phyloP scores from a whole-genome alignment of 2,329 filamentous ascomycete species.

The Phoma herbarum region DNA sequence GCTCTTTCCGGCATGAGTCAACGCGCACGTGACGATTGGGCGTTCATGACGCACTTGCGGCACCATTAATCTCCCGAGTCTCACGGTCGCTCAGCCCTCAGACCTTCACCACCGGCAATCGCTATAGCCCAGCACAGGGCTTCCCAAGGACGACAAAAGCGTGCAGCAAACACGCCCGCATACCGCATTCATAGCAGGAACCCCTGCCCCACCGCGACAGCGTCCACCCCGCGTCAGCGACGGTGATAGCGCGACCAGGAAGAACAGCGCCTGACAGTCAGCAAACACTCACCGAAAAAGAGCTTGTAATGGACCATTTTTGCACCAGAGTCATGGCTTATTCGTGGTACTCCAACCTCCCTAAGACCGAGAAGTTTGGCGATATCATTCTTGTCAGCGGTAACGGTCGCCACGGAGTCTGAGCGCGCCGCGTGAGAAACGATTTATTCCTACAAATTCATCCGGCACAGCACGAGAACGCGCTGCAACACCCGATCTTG shows the following conservation, averaged over 20 bases:
- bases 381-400: constrained; percentile 31
- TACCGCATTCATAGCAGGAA: constrained; percentile 24
- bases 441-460: constrained; percentile 3
- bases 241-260: constrained; percentile 15
- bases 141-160: constrained; percentile 17
- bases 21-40: constrained; percentile 15
- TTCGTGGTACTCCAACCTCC: constrained; percentile 35
- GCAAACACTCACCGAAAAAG: constrained; percentile 15
- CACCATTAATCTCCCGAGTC: constrained; percentile 7
- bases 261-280: constrained; percentile 5
- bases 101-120: constrained; percentile 17
- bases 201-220: constrained; percentile 25
- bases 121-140: constrained; percentile 20
- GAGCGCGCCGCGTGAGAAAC: constrained; percentile 24
- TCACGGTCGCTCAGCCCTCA: constrained; percentile 6
- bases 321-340: constrained; percentile 37
- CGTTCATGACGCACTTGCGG: constrained; percentile 22
- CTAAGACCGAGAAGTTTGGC: constrained; percentile 36
- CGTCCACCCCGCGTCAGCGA: constrained; percentile 29
- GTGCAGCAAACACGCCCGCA: constrained; percentile 17
- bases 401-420: constrained; percentile 34
- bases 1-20: constrained; percentile 25
- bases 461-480: constrained; percentile 3
- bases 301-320: constrained; percentile 33
- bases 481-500: not conserved